Base-by-base conservation (phyloP, 345 rosid genomes). In the Melaleuca quinquenervia region DNA sequence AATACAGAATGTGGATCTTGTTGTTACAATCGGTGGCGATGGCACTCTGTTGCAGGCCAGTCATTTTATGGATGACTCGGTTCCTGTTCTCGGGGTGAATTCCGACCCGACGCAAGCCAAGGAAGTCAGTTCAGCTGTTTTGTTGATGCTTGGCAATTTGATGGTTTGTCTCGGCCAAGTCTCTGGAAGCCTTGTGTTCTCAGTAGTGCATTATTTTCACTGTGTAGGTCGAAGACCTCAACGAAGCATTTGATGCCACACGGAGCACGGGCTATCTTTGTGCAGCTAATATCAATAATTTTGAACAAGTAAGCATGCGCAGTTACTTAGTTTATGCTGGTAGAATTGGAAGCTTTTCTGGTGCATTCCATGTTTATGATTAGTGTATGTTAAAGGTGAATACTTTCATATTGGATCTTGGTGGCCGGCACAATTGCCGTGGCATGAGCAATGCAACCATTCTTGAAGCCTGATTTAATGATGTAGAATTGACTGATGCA, bases 41-140 rank as follows among this genome's bases (percentile, higher is more conserved):
- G 99, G 99, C 52, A 96, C 99, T 18, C 98, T 97, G 50, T 89
- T 97, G 93, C 98, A 94, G 85, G 98, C 99, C 52, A 92, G 98
- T 85, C 99, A 97, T 91, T 94, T 93, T 82, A 85, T 97, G 75
- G 96, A 95, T 89, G 95, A 93, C 82, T 91, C 96, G 27, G 87
- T 92, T 87, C 98, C 98, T 8, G 92, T 95, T 88, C 87, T 95
- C 2, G 99, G 98, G 52, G 96, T 96, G 70, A 97, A 96, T 88
- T 97, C 99, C 83, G 98, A 97, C 82, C 99, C 99, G 53, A 97
- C 98, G 10, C 90, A 89, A 87, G 86, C 91, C 84, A 91, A 94
- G 52, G 99, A 97, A 95, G 98, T 96, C 83, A 54, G 88, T 88
- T 88, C 41, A 41, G 83, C 21, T 36, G 22, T 6, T 83, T 52